Conservation (phyloP, 306 rosid genomes). For the Sicyos edulis region DNA sequence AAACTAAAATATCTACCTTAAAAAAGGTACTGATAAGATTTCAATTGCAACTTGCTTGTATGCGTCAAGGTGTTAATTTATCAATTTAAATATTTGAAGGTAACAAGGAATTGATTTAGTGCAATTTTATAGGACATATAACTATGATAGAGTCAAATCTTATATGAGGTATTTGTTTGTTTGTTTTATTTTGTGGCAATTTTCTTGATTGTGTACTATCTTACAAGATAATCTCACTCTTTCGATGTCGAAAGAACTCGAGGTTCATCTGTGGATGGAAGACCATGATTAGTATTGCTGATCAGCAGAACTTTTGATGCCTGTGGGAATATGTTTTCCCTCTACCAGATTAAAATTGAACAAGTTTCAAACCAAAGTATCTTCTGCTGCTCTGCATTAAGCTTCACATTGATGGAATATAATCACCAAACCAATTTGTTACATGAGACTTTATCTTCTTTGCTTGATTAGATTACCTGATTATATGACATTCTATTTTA, state of each 20-base stretch:
- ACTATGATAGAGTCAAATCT: no score
- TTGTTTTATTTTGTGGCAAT: constrained; percentile 68
- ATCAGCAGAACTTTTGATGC: neutral
- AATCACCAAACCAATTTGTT: constrained; percentile 12
- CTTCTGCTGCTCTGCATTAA: neutral
- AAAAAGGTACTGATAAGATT: no score
- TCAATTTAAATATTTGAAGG: no score
- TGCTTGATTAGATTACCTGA: neutral
- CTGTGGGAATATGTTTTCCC: constrained; percentile 10
- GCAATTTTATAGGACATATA: no score
- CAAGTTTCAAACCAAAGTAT: neutral
- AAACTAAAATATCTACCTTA: no score
- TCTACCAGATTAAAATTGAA: constrained; percentile 6
- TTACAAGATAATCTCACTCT: constrained; percentile 37
- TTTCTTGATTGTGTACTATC: constrained; percentile 78
- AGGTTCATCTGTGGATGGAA: neutral
- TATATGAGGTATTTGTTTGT: no score
- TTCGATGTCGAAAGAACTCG: neutral
- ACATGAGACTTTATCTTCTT: neutral
- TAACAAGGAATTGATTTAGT: no score
- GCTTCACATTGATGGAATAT: constrained; percentile 8
- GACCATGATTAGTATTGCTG: neutral
- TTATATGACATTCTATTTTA: neutral
- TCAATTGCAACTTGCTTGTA: no score
- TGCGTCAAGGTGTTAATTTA: no score